These are phyloP conservation scores for Fusarium brevicatenulatum DNA, from an alignment of 2,329 filamentous ascomycete species.

Conservation along the genomic window DNA sequence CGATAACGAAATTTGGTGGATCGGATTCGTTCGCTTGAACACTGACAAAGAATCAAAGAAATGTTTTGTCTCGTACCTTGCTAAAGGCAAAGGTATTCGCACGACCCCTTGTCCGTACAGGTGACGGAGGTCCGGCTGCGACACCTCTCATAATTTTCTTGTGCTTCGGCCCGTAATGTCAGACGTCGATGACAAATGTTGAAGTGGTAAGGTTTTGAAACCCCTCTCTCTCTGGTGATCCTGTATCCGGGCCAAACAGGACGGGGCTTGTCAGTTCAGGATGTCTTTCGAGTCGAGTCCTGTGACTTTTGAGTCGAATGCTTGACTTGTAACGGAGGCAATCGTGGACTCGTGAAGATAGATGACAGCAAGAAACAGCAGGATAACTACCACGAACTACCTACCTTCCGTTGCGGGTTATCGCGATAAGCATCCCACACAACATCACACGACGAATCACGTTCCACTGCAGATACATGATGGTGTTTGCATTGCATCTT, in stretches of 20 bases:
- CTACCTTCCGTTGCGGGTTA: slow-evolving; percentile 20
- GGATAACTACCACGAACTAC: slow-evolving; percentile 2
- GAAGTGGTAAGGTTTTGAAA: slow-evolving; percentile 12
- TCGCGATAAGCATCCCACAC: slow-evolving; percentile 34
- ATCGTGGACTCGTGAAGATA: slow-evolving; percentile 1
- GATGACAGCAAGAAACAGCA: background rate
- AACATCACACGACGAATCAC: background rate
- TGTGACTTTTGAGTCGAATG: background rate
- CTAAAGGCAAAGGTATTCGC: slow-evolving; percentile 56
- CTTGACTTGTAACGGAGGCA: background rate
- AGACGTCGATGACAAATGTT: slow-evolving; percentile 5
- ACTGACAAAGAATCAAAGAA: slow-evolving; percentile 15
- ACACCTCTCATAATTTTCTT: slow-evolving; percentile 47
- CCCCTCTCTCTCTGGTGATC: background rate
- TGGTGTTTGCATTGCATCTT: background rate
- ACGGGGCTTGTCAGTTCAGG: background rate
- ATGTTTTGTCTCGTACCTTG: slow-evolving; percentile 46
- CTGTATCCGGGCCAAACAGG: background rate
- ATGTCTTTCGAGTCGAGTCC: background rate
- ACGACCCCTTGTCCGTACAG: slow-evolving; percentile 45
- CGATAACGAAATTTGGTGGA: slow-evolving; percentile 23
- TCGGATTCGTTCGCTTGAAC: slow-evolving; percentile 41
- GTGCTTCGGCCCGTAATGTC: slow-evolving; percentile 7
- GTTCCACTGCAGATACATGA: slow-evolving; percentile 2
- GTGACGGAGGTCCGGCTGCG: slow-evolving; percentile 49